A percentile compares a stretch with the other conserved stretches of the same genome.
These are phyloP conservation scores for Suillus fuscotomentosus DNA, from an alignment of 768 basidiomycete species.

Conservation along the genomic window DNA sequence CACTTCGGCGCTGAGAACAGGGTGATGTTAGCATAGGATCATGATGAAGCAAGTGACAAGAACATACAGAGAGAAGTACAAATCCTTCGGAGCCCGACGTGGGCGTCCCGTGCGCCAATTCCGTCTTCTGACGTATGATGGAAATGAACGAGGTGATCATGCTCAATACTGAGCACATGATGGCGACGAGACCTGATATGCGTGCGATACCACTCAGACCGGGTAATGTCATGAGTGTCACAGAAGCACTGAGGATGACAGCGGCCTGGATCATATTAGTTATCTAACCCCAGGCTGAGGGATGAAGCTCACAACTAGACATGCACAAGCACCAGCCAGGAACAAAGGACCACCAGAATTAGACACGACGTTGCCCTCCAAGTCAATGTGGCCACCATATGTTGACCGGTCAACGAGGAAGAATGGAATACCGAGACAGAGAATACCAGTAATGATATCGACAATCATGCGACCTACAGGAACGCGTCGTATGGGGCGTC, in stretches of 20 bases:
- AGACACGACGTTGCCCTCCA: constrained; percentile 50
- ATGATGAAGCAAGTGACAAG: constrained; percentile 10
- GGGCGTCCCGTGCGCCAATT: constrained; percentile 51
- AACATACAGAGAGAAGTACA: constrained; percentile 48
- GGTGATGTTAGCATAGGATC: neutral
- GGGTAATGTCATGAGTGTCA: constrained; percentile 79
- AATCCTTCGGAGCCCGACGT: constrained; percentile 53
- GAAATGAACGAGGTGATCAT: constrained; percentile 70
- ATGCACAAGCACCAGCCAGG: constrained; percentile 62
- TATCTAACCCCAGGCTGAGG: neutral
- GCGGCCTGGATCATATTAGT: constrained; percentile 56
- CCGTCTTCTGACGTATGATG: constrained; percentile 67
- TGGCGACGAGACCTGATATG: constrained; percentile 63
- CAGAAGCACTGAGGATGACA: constrained; percentile 75
- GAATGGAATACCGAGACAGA: constrained; percentile 81
- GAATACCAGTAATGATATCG: constrained; percentile 57
- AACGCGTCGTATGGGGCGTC: constrained; percentile 22
- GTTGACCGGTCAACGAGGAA: constrained; percentile 58
- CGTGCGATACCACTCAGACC: constrained; percentile 65
- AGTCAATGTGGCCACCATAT: constrained; percentile 49
- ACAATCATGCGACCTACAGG: constrained; percentile 48
- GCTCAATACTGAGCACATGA: constrained; percentile 66
- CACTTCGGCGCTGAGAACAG: constrained; percentile 42
- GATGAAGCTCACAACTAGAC: constrained; percentile 52
- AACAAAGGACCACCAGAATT: constrained; percentile 55